Base-by-base conservation (phyloP, 768 basidiomycete genomes). In the Tulasnella sp. region DNA sequence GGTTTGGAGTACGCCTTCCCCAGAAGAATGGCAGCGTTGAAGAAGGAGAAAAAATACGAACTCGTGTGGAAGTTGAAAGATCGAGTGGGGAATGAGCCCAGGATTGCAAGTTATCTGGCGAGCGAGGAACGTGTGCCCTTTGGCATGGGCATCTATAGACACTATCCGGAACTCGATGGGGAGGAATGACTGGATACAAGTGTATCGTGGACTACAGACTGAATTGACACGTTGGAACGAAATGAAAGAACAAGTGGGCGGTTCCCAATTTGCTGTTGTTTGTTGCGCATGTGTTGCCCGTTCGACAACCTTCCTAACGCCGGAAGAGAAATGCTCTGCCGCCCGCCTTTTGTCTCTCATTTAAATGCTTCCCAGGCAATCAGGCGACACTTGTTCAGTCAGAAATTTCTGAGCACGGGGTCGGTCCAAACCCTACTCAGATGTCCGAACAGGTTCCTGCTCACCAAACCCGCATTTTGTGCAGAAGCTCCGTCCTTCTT, bases 131-230 rank as follows among this genome's bases (percentile, higher is more conserved):
- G 85, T n/a, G 77, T 75, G 52, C 56, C 80, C 36, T 87, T 84
- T 76, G 77, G 83, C 73, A 81, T 81, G 71, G 87, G 87, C 1
- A 79, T 87, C 38, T 87, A 84, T 81, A 83, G 87, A 79, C 81
- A 85, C 80, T 87, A 87, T 76, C 82, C 83, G 38, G 87, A 87
- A 82, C 82, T 87, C 44, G 87, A 87, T 76, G 84, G 81, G 27
- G 85, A 85, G 62, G 83, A 84, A 75, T 80, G 52, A 40, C 16
- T 52, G n/a, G 52, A 24, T n/a, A 52, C 6, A 52, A 21, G 52
- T 52, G n/a, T n/a, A 52, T 18, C 44, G 16, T 44, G 44, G 16
- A 44, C 44, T 18, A 44, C 16, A 44, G 14, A 52, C n/a, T 24
- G 24, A 52, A 52, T 52, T 52, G 24, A 52, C 52, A 52, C 52